A percentile compares a stretch with the other conserved stretches of the same genome.
These are phyloP conservation scores for Helianthus annuus DNA, from an alignment of 129 eudicot species.

Conservation along the genomic window DNA sequence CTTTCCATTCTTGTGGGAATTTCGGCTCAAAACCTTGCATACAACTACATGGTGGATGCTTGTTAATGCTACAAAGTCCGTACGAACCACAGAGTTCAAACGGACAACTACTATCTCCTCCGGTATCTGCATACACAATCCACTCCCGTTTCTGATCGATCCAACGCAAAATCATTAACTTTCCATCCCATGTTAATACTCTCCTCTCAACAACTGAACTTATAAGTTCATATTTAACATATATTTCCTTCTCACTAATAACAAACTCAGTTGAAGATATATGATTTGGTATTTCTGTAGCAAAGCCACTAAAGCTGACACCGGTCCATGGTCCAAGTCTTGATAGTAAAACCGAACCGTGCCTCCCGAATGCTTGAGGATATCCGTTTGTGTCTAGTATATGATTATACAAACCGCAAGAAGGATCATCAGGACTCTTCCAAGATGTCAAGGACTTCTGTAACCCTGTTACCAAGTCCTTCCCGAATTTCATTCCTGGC, in stretches of 20 bases:
- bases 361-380: constrained; percentile 38
- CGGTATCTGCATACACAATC: background rate
- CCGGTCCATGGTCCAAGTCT: constrained; percentile 62
- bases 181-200: constrained; percentile 8
- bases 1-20: constrained; percentile 16
- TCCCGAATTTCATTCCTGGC: constrained; percentile 44
- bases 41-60: constrained; percentile 22
- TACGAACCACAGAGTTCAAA: constrained; percentile 24
- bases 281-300: background rate
- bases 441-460: constrained; percentile 40
- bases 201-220: constrained; percentile 11
- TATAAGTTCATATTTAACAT: background rate
- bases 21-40: constrained; percentile 29
- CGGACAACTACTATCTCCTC: constrained; percentile 14
- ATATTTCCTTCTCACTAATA: constrained; percentile 24
- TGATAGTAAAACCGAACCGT: background rate
- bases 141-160: constrained; percentile 12
- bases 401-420: constrained; percentile 33
- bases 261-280: constrained; percentile 15
- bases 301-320: constrained; percentile 30
- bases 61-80: constrained; percentile 18
- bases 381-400: constrained; percentile 35
- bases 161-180: constrained; percentile 7
- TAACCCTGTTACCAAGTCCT: constrained; percentile 28
- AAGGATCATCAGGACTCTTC: constrained; percentile 63